A percentile compares a stretch with the other conserved stretches of the same genome.
Conservation (phyloP, 352 stramenopile genomes). For the Pythium scleroteichum region DNA sequence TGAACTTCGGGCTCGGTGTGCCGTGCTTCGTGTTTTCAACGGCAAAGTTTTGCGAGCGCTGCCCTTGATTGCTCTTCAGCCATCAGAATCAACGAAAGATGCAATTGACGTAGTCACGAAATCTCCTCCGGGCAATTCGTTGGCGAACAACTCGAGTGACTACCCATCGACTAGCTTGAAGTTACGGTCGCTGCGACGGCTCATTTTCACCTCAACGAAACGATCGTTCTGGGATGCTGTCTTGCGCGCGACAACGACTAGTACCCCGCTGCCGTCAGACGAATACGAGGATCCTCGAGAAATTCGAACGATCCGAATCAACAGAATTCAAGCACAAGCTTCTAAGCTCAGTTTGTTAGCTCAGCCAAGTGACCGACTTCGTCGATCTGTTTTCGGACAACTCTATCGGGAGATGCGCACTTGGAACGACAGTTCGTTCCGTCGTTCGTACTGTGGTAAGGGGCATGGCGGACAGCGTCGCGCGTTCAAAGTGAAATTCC, state of each 20-base stretch:
- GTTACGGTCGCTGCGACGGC: conserved; percentile 63
- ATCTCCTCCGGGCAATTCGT: neutral
- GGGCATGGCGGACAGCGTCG: conserved; percentile 96
- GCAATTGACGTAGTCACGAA: conserved; percentile 53
- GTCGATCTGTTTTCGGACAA: conserved; percentile 97
- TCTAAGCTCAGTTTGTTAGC: conserved; percentile 87
- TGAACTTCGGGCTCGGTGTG: conserved; percentile 88
- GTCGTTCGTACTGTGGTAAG: conserved; percentile 96
- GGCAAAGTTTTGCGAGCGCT: conserved; percentile 87
- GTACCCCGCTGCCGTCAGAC: conserved; percentile 96
- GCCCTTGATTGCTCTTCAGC: conserved; percentile 78
- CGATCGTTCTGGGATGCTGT: conserved; percentile 93
- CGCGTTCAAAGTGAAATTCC: conserved; percentile 99
- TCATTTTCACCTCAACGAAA: conserved; percentile 93
- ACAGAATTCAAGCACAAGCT: conserved; percentile 93
- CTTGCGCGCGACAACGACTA: conserved; percentile 94
- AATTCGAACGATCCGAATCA: conserved; percentile 97
- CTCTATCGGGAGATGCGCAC: conserved; percentile 95
- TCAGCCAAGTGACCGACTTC: conserved; percentile 85
- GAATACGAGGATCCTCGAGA: conserved; percentile 99
- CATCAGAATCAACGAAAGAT: conserved; percentile 44
- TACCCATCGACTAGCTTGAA: conserved; percentile 80
- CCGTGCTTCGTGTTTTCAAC: conserved; percentile 92
- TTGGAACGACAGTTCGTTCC: conserved; percentile 94
- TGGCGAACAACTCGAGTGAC: conserved; percentile 32